Evolutionary conservation across 1,139 yeast genomes (phyloP).

Genomic region (Suhomyces bokatorum): DNA sequence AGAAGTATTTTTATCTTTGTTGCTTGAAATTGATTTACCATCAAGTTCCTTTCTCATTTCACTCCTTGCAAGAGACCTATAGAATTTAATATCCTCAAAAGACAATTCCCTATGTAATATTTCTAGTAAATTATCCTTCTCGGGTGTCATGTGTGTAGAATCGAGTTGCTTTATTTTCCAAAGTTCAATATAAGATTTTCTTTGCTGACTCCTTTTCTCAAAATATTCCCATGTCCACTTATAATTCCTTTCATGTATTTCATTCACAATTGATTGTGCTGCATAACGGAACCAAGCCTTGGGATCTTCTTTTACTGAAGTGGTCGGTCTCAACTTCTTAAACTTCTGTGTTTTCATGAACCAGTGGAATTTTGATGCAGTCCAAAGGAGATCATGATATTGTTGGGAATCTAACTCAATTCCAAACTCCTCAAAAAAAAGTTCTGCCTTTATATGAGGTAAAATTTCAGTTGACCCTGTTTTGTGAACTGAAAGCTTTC

Average conservation of each 20-base stretch:
- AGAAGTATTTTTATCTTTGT: background rate
- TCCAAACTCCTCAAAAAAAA: slow-evolving; percentile 85
- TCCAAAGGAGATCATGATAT: slow-evolving; percentile 77
- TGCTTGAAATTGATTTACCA: background rate
- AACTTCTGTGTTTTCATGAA: slow-evolving; percentile 75
- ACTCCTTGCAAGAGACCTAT: slow-evolving; percentile 74
- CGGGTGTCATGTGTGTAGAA: slow-evolving; percentile 24
- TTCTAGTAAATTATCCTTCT: slow-evolving; percentile 43
- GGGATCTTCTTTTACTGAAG: slow-evolving; percentile 65
- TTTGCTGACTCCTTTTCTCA: slow-evolving; percentile 66
- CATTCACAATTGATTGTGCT: slow-evolving; percentile 68
- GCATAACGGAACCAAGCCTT: slow-evolving; percentile 81
- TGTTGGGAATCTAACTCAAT: slow-evolving; percentile 82
- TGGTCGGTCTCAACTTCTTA: slow-evolving; percentile 67
- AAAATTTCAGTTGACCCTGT: slow-evolving; percentile 62
- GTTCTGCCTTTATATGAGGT: slow-evolving; percentile 76
- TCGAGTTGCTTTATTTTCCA: slow-evolving; percentile 59
- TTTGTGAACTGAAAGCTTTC: slow-evolving; percentile 80
- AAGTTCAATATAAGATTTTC: slow-evolving; percentile 64
- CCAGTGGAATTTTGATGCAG: slow-evolving; percentile 81
- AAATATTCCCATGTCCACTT: slow-evolving; percentile 91
- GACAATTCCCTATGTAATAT: slow-evolving; percentile 59
- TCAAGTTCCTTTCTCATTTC: slow-evolving; percentile 57
- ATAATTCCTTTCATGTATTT: slow-evolving; percentile 76
- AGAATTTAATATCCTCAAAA: slow-evolving; percentile 81